Evolutionary conservation across 176 grass and related monocot species (phyloP).

Genomic region (Juncus effusus): DNA sequence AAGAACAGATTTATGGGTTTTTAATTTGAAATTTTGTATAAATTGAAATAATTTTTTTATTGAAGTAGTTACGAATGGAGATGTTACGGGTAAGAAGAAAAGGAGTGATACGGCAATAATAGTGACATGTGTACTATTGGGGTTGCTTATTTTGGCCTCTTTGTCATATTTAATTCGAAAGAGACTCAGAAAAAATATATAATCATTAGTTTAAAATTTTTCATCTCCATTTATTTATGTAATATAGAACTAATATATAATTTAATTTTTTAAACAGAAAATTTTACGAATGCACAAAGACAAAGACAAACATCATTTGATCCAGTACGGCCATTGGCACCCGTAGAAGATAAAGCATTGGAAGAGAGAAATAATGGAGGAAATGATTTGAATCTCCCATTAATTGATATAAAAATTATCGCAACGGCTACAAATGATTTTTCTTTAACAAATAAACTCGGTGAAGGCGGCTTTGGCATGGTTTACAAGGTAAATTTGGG

Average conservation of each 20-base stretch:
- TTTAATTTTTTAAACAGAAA: neutral
- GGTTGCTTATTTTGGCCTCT: constrained; percentile 4
- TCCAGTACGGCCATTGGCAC: constrained; percentile 24
- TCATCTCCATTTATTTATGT: neutral
- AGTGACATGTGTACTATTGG: constrained; percentile 4
- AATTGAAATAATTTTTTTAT: neutral
- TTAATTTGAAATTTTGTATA: neutral
- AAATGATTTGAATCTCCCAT: constrained; percentile 41
- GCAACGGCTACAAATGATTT: constrained; percentile 53
- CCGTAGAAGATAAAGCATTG: constrained; percentile 22
- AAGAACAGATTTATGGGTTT: too few relatives aligned
- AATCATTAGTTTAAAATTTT: neutral
- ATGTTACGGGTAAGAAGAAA: neutral
- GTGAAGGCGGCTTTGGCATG: constrained; percentile 59
- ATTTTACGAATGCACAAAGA: neutral
- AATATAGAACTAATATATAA: neutral
- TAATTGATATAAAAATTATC: constrained; percentile 37
- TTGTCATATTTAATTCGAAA: constrained; percentile 6
- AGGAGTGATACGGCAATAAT: neutral
- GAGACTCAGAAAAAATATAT: constrained; percentile 15
- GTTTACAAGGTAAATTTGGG: constrained; percentile 58
- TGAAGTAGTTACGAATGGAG: constrained; percentile 11
- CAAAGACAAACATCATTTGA: constrained; percentile 34
- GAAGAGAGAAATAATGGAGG: constrained; percentile 31
- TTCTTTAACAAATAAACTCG: constrained; percentile 42